Percentiles rank a stretch among this genome's conserved stretches.
phyloP scores from a whole-genome alignment of 2,329 filamentous ascomycete species.

The Metarhizium sp. region DNA sequence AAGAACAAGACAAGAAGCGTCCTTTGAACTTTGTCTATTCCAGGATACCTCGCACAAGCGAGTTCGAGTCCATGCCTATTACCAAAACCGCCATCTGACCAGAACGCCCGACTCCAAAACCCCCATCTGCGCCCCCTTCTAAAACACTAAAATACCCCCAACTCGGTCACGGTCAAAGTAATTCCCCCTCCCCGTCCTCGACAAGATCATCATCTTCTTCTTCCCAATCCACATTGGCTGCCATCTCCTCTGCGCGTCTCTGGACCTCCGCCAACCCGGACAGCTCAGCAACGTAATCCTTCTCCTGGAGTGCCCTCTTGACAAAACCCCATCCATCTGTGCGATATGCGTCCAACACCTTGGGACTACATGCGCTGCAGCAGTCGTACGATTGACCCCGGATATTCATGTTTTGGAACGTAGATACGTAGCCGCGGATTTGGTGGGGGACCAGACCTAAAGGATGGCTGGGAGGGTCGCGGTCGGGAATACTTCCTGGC shows the following conservation, averaged over 20 bases:
- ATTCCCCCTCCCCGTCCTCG: constrained; percentile 46
- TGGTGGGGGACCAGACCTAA: constrained; percentile 70
- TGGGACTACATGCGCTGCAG: constrained; percentile 71
- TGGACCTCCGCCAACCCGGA: constrained; percentile 67
- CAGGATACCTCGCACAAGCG: too few relatives aligned
- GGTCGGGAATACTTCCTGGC: constrained; percentile 34
- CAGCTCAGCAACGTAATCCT: constrained; percentile 69
- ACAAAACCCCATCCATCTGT: constrained; percentile 68
- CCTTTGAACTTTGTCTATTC: too few relatives aligned
- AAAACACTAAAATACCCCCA: not conserved
- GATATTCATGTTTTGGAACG: constrained; percentile 65
- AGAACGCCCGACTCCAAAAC: not conserved
- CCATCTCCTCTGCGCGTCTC: constrained; percentile 42
- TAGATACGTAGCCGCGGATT: constrained; percentile 67
- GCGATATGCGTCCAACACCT: constrained; percentile 59
- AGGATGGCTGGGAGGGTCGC: constrained; percentile 48
- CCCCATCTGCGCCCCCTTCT: not conserved
- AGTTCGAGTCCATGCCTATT: too few relatives aligned
- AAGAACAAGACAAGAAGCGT: too few relatives aligned
- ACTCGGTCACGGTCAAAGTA: constrained; percentile 23
- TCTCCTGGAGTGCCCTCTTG: constrained; percentile 62
- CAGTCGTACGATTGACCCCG: constrained; percentile 67
- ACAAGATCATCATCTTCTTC: constrained; percentile 44
- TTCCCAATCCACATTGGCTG: constrained; percentile 50
- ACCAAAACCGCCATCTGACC: not conserved